phyloP scores from a whole-genome alignment of 1,284 basidiomycete species.

The Puccinia coronata region DNA sequence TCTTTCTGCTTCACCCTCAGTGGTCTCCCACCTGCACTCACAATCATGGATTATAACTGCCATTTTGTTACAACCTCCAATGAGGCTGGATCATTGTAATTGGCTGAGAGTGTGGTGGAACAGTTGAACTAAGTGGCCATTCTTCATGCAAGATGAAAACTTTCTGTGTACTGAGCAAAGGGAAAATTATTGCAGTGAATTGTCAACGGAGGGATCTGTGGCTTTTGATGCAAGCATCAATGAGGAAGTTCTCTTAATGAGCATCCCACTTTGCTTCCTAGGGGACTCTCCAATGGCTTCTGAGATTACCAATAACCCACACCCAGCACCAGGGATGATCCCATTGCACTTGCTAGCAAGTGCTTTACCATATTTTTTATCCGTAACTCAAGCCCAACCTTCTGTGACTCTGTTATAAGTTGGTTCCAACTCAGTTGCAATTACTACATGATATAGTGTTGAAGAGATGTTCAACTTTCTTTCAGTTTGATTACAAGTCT shows the following conservation, averaged over 20 bases:
- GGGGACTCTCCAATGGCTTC: neutral
- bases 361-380: no score
- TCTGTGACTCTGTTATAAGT: no score
- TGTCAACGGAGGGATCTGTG: neutral
- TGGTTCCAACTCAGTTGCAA: no score
- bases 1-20: conserved; percentile 58
- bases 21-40: conserved; percentile 56
- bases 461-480: no score
- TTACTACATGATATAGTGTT: no score
- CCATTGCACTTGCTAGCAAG: no score
- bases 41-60: conserved; percentile 57
- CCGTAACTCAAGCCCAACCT: no score
- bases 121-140: conserved; percentile 55
- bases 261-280: neutral
- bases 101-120: conserved; percentile 60
- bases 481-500: no score
- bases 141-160: no score
- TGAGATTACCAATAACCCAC: neutral
- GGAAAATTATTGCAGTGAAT: neutral
- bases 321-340: no score
- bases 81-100: conserved; percentile 58
- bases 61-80: conserved; percentile 62
- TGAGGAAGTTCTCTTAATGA: neutral
- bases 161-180: no score
- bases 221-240: neutral